Percentiles rank a stretch among this genome's conserved stretches.
These are phyloP conservation scores for Solanum medicagineum DNA, from an alignment of 257 asterid species.

Conservation along the genomic window DNA sequence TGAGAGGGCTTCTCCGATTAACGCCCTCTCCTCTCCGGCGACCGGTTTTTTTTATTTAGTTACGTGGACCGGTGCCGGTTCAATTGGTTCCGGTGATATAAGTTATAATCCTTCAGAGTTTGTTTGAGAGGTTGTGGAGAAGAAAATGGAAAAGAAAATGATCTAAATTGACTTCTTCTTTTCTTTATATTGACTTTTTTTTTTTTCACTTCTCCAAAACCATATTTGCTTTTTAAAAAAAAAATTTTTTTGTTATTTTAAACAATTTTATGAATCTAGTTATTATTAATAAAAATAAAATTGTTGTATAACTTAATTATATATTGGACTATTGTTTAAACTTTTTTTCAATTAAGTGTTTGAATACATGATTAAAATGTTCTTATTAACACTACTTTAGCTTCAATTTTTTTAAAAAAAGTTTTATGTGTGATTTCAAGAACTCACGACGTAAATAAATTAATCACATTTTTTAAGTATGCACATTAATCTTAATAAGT, in stretches of 20 bases:
- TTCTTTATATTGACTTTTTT: background rate
- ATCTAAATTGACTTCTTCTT: background rate
- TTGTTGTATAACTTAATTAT: background rate
- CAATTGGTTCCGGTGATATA: background rate
- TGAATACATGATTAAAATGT: background rate
- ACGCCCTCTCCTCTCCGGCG: background rate
- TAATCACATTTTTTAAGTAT: background rate
- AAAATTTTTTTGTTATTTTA: background rate
- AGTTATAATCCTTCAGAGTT: background rate
- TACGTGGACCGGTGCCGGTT: background rate
- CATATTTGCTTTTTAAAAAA: background rate
- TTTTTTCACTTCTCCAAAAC: too few relatives aligned
- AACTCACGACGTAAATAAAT: rapidly evolving
- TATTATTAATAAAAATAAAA: background rate
- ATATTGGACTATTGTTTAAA: too few relatives aligned
- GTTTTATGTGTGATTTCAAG: rapidly evolving
- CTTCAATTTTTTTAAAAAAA: background rate
- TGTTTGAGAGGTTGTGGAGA: background rate
- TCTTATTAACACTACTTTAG: rapidly evolving
- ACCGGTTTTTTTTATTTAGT: background rate
- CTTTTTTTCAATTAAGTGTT: background rate
- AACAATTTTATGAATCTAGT: background rate
- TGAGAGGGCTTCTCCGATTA: background rate
- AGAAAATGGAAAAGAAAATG: background rate
- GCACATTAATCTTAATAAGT: too few relatives aligned